These are phyloP conservation scores for Claviceps capensis DNA, from an alignment of 2,329 filamentous ascomycete genomes.

Conservation along the genomic window DNA sequence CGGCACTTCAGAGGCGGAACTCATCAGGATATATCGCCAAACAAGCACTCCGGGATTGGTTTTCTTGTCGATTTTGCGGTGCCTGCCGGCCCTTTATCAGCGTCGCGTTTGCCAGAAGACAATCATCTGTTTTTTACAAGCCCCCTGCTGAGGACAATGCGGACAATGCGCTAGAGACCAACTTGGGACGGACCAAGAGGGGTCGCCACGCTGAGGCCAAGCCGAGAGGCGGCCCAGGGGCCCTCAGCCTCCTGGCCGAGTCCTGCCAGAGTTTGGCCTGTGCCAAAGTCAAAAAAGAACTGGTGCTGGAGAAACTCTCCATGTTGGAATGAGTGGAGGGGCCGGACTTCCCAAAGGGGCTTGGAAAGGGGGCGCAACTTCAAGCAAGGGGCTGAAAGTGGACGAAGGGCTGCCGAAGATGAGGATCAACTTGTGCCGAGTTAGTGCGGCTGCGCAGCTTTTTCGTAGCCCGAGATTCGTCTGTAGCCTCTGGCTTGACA, in stretches of 20 bases:
- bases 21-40: not conserved
- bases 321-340: not conserved
- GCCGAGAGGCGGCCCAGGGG: not conserved
- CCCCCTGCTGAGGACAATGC: not conserved
- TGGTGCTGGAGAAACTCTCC: not conserved
- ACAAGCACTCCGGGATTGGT: not conserved
- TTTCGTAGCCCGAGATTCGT: not conserved
- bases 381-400: not conserved
- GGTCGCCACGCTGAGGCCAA: not conserved
- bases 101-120: not conserved
- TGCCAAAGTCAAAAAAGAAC: not conserved
- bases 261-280: not conserved
- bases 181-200: not conserved
- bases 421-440: no score
- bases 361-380: not conserved
- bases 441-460: no score
- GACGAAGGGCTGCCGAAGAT: not conserved
- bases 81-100: not conserved
- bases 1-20: not conserved
- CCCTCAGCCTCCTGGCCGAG: not conserved
- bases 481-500: not conserved
- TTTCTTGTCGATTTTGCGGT: not conserved
- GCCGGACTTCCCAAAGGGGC: not conserved
- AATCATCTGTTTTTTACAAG: no score
- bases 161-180: not conserved